phyloP scores from a whole-genome alignment of 495 filamentous ascomycete species.

The Xylaria bambusicola region DNA sequence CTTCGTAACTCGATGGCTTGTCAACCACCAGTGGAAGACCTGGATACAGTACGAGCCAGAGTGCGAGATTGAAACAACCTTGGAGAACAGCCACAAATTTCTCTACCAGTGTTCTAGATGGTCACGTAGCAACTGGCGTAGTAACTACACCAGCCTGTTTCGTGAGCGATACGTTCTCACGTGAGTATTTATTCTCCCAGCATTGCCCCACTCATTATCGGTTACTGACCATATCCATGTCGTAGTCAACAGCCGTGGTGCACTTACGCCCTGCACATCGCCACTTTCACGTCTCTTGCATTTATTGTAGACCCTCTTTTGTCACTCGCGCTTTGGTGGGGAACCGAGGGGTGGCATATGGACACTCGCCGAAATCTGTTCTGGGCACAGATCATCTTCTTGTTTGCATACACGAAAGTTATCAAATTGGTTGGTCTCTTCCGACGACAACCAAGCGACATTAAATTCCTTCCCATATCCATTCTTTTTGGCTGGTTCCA shows the following conservation, averaged over 20 bases:
- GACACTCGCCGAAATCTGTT: conserved; percentile 46
- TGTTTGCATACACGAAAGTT: conserved; percentile 55
- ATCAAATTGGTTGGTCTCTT: conserved; percentile 64
- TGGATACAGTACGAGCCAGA: conserved; percentile 62
- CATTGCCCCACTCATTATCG: background rate
- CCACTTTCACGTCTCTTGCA: conserved; percentile 60
- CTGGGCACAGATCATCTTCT: conserved; percentile 49
- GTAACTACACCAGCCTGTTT: conserved; percentile 59
- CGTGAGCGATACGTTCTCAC: conserved; percentile 52
- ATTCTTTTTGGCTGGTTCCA: conserved; percentile 64
- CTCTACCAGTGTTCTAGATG: conserved; percentile 61
- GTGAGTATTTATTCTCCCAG: conserved; percentile 37
- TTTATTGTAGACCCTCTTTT: conserved; percentile 57
- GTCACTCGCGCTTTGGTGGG: conserved; percentile 46
- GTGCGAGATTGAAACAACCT: conserved; percentile 59
- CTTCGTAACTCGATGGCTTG: conserved; percentile 65
- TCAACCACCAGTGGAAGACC: conserved; percentile 57
- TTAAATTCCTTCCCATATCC: conserved; percentile 55
- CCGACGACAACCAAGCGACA: conserved; percentile 56
- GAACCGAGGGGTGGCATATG: conserved; percentile 45
- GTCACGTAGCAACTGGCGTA: conserved; percentile 67
- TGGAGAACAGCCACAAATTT: conserved; percentile 59
- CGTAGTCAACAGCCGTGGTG: conserved; percentile 58
- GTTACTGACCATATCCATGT: conserved; percentile 13
- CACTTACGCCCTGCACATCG: conserved; percentile 62